phyloP scores from a whole-genome alignment of 2,329 filamentous ascomycete genomes.

The Fusarium sp. region DNA sequence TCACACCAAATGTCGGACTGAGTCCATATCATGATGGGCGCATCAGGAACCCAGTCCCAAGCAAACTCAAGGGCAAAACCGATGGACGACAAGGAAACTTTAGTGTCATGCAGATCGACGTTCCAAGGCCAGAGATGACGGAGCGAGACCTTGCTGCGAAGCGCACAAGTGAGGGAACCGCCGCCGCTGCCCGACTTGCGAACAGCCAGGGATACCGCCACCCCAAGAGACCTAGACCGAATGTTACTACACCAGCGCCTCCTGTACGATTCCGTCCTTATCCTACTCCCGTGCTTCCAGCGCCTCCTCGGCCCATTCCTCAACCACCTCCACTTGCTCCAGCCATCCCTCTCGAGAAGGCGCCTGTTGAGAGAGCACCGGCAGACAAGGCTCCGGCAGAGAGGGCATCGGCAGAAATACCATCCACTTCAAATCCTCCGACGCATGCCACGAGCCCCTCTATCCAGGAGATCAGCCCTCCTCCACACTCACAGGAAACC shows the following conservation, averaged over 20 bases:
- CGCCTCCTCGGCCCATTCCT: background rate
- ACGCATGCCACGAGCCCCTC: background rate
- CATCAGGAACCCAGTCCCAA: slow-evolving; percentile 67
- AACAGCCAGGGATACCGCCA: slow-evolving; percentile 66
- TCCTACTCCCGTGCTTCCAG: background rate
- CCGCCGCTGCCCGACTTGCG: slow-evolving; percentile 67
- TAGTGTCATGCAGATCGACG: slow-evolving; percentile 71
- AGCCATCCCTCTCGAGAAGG: background rate
- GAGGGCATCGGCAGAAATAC: background rate
- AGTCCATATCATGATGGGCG: slow-evolving; percentile 47
- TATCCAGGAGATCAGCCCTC: background rate
- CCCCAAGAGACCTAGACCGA: slow-evolving; percentile 57
- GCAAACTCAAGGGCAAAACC: slow-evolving; percentile 70
- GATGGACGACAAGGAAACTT: slow-evolving; percentile 70
- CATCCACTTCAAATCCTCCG: background rate
- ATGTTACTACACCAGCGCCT: slow-evolving; percentile 34
- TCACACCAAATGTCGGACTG: slow-evolving; percentile 20
- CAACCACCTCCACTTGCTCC: slow-evolving; percentile 6
- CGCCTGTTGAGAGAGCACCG: background rate
- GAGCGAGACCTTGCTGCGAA: slow-evolving; percentile 67
- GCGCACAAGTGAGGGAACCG: slow-evolving; percentile 71
- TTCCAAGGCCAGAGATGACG: slow-evolving; percentile 58
- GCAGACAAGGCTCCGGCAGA: background rate
- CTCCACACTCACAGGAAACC: background rate
- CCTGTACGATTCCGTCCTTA: slow-evolving; percentile 4